These are phyloP conservation scores for Camelina sativa DNA, from an alignment of 345 rosid genomes.

Conservation along the genomic window DNA sequence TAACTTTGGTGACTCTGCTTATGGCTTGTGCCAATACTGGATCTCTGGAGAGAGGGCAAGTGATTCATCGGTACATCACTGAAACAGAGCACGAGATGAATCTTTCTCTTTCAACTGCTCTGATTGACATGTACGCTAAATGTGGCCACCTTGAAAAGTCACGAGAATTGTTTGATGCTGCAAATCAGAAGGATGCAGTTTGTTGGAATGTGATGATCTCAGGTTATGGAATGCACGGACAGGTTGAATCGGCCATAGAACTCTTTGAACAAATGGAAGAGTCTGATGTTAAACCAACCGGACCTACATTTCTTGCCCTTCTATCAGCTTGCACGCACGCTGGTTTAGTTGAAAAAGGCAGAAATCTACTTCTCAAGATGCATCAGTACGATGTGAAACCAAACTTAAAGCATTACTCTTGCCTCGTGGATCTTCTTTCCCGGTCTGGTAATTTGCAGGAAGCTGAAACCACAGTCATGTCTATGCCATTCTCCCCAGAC, in stretches of 20 bases:
- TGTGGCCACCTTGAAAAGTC: slow-evolving; percentile 66
- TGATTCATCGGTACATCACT: slow-evolving; percentile 55
- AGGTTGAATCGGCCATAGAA: slow-evolving; percentile 55
- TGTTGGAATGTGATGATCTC: slow-evolving; percentile 79
- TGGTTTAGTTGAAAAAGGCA: slow-evolving; percentile 71
- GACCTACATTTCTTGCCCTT: slow-evolving; percentile 66
- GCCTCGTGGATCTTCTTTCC: slow-evolving; percentile 69
- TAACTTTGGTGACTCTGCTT: slow-evolving; percentile 60
- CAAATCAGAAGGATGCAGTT: slow-evolving; percentile 55
- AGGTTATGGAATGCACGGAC: slow-evolving; percentile 69
- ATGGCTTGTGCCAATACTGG: slow-evolving; percentile 72
- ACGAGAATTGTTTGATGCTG: slow-evolving; percentile 53
- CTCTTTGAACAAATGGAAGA: slow-evolving; percentile 64
- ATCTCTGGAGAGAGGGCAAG: slow-evolving; percentile 56
- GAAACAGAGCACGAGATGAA: slow-evolving; percentile 53
- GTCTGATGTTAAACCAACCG: slow-evolving; percentile 57
- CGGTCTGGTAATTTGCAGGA: slow-evolving; percentile 66
- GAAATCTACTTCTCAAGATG: slow-evolving; percentile 53
- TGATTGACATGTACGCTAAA: slow-evolving; percentile 75
- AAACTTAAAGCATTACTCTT: slow-evolving; percentile 69
- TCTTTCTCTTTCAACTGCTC: slow-evolving; percentile 61
- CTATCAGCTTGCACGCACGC: slow-evolving; percentile 68
- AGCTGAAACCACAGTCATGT: slow-evolving; percentile 63
- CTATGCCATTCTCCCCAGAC: slow-evolving; percentile 68
- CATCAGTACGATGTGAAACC: slow-evolving; percentile 54